phyloP scores from a whole-genome alignment of 306 rosid genomes.

The Cicer bijugum region DNA sequence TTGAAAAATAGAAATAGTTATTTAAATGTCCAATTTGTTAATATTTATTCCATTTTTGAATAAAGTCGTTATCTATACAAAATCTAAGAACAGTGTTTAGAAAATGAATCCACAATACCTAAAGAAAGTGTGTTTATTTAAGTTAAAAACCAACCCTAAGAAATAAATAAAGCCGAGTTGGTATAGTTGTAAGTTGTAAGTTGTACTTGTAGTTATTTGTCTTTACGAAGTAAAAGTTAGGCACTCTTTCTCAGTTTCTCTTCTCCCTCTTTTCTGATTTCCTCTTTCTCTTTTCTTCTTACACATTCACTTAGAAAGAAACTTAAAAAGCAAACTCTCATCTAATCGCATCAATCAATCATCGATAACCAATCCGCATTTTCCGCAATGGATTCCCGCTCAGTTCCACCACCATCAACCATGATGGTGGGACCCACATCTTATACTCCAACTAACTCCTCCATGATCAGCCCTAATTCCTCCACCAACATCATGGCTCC shows the following conservation, averaged over 20 bases:
- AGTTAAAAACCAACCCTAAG: not conserved
- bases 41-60: not conserved
- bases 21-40: not conserved
- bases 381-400: constrained; percentile 59
- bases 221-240: not conserved
- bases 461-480: constrained; percentile 59
- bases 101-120: not conserved
- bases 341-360: not conserved
- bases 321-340: too few species aligned
- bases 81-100: not conserved
- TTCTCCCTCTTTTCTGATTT: not conserved
- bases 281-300: constrained; percentile 1
- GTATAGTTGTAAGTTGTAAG: constrained; percentile 3
- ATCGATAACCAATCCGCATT: constrained; percentile 39
- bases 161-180: constrained; percentile 4
- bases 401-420: constrained; percentile 43
- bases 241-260: not conserved
- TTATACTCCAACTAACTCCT: constrained; percentile 42
- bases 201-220: not conserved
- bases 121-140: not conserved
- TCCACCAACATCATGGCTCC: constrained; percentile 52
- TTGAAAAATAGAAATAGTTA: too few species aligned
- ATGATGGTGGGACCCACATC: constrained; percentile 64
- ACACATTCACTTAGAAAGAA: not conserved
- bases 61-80: not conserved